phyloP scores from a whole-genome alignment of 805 yeast species.

The Saccharomycopsis fodiens region DNA sequence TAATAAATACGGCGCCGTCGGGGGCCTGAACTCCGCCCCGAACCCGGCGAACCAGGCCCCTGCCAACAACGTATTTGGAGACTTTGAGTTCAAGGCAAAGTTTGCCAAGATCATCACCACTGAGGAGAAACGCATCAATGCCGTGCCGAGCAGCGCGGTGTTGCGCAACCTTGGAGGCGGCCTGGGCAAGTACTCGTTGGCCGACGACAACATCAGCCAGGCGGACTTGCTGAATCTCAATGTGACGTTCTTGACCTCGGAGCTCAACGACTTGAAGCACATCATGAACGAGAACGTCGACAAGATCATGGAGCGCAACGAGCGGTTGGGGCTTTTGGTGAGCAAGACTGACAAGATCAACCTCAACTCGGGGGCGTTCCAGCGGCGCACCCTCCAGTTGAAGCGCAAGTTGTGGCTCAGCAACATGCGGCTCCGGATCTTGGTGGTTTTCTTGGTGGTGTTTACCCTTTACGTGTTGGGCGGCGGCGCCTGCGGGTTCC shows the following conservation, averaged over 20 bases:
- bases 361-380: constrained; percentile 51
- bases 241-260: constrained; percentile 26
- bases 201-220: background rate
- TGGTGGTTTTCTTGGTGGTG: constrained; percentile 22
- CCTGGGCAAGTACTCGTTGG: constrained; percentile 1
- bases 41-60: background rate
- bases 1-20: constrained; percentile 4
- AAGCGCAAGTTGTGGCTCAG: constrained; percentile 57
- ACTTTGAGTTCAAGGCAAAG: constrained; percentile 10
- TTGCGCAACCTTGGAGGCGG: constrained; percentile 36
- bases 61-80: background rate
- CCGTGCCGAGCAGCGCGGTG: constrained; percentile 8
- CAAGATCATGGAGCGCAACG: constrained; percentile 61
- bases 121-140: constrained; percentile 11
- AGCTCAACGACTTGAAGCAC: constrained; percentile 56
- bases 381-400: constrained; percentile 51
- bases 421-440: constrained; percentile 32
- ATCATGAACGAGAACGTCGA: constrained; percentile 70
- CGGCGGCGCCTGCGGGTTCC: constrained; percentile 48
- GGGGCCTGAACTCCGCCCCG: constrained; percentile 5
- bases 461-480: constrained; percentile 37
- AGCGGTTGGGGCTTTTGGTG: constrained; percentile 54
- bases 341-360: constrained; percentile 67
- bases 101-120: constrained; percentile 8
- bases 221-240: constrained; percentile 10